Evolutionary conservation across 2,329 filamentous ascomycete genomes (phyloP), one percentile per base, ranked within the genome.

Genomic region (Hypoxylon sp.): DNA sequence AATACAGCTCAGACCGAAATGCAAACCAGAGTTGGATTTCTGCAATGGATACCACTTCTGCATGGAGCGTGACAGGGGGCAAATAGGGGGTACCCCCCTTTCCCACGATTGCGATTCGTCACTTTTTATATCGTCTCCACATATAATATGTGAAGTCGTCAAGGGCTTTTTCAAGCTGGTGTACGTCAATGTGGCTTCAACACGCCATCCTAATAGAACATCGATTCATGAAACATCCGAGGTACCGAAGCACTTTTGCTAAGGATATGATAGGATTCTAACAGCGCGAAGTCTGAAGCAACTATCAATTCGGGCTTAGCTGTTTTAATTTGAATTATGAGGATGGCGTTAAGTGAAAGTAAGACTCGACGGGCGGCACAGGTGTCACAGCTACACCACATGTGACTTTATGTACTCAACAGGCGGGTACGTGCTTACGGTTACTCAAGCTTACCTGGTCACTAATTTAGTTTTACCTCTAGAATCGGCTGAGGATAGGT

Each of bases 381-480:
- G 37, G 67, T 71, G 70, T 69, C 46, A 73, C 70, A 29, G 67
- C 65, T 64, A 72, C 71, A 72, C 71, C n/a, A 64, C 66, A 66
- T 67, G 66, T 67, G 59, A 66, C 59, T 66, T 55, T 59, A 51
- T 24, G 47, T 67, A 53, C 63, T 73, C 63, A 61, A 47, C 62
- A 70, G 63, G 61, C 70, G 69, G 71, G 71, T 72, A 51, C 66
- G 58, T 61, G 71, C 69, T 61, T 69, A 65, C 29, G 66, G 66
- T 67, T 68, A 63, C 67, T 44, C 57, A 70, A 67, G 59, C 64
- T 68, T 66, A 63, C 62, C 54, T 63, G 44, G 59, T 59, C 63
- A 66, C 61, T 59, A 66, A 63, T 69, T 69, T 67, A 65, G 65
- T 55, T 31, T 31, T 66, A 55, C 47, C 47, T 58, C 37, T 29